Conservation (phyloP, 192 early-diverging fungal genomes). For the Coemansia interrupta region DNA sequence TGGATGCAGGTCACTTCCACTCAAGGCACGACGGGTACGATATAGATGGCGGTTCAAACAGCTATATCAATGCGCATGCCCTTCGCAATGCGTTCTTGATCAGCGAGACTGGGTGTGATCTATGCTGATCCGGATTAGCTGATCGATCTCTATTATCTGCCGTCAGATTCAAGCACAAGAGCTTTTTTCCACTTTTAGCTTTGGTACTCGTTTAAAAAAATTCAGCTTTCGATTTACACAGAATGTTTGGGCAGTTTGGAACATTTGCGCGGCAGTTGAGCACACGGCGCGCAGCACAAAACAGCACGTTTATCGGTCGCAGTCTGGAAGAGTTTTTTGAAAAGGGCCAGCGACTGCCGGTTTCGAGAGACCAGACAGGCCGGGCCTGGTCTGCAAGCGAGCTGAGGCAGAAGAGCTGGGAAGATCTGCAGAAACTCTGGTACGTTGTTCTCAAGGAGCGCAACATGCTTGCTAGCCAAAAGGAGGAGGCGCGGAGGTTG, state of each 20-base stretch:
- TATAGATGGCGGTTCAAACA: background rate
- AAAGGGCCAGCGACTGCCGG: conserved; percentile 53
- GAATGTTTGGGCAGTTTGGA: conserved; percentile 34
- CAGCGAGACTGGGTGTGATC: conserved; percentile 7
- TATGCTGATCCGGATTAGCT: too few species aligned
- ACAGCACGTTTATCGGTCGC: conserved; percentile 48
- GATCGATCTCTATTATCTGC: too few species aligned
- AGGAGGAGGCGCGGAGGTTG: conserved; percentile 62
- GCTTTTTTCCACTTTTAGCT: background rate
- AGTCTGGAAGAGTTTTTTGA: conserved; percentile 67
- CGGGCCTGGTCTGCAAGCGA: conserved; percentile 87
- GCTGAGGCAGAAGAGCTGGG: conserved; percentile 89
- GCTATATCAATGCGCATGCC: conserved; percentile 25
- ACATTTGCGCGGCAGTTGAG: conserved; percentile 31
- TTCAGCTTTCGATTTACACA: background rate
- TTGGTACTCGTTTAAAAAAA: background rate
- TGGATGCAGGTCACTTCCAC: conserved; percentile 39
- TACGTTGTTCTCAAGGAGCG: conserved; percentile 82
- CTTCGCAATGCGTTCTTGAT: conserved; percentile 42
- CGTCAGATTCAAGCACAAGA: too few species aligned
- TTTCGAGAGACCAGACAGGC: conserved; percentile 55
- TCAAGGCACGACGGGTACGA: background rate
- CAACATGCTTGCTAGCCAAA: conserved; percentile 73
- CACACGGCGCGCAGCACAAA: conserved; percentile 43
- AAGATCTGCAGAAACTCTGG: conserved; percentile 97